Evolutionary conservation across 257 asterid genomes (phyloP), one percentile per base, ranked within the genome.

Genomic region (Primulina eburnea): DNA sequence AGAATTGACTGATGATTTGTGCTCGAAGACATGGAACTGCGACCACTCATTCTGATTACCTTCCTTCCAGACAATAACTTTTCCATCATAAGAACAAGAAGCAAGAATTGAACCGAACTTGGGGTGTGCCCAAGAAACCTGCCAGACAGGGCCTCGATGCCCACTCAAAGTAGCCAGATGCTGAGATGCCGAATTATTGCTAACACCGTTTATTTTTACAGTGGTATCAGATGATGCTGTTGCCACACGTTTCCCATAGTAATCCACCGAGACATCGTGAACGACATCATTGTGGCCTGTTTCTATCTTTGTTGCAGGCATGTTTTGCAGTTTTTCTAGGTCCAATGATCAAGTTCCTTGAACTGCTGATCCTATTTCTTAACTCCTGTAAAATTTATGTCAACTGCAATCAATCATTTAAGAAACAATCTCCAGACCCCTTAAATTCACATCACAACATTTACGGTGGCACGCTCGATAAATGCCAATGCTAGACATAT

Each of bases 301-400:
- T 88, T 92, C 98, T 72, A 92, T 89, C 89, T 90, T 92, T 86
- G 87, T 97, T 28, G 87, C 82, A 26, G 98, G 96, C 97, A 93
- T 92, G 74, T 77, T 84, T 81, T 53, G 62, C 40, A 16, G 65
- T 65, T 30, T 64, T 69, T 20, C 52, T 33, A 16, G 57, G 57
- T 61, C 24, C 8, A 26, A 53, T 24, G 50, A 26, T 26, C 17
- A 81, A 67, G 61, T 69, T 67, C 52, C 72, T 56, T 57, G 40
- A 53, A 52, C 58, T 60, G 69, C 65, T 55, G 68, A 50, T 60
- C 20, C 5, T 29, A 18, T 32, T 55, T 60, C 34, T 60, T 62
- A 67, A 71, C 18, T 69, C 80, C 84, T 80, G 77, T 50, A 73
- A 70, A 1, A 67, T 67, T 58, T n/a, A 11, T 40, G 40, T 52